Conservation (phyloP, 371 early-diverging fungal genomes). For the Actinomortierella ambigua region DNA sequence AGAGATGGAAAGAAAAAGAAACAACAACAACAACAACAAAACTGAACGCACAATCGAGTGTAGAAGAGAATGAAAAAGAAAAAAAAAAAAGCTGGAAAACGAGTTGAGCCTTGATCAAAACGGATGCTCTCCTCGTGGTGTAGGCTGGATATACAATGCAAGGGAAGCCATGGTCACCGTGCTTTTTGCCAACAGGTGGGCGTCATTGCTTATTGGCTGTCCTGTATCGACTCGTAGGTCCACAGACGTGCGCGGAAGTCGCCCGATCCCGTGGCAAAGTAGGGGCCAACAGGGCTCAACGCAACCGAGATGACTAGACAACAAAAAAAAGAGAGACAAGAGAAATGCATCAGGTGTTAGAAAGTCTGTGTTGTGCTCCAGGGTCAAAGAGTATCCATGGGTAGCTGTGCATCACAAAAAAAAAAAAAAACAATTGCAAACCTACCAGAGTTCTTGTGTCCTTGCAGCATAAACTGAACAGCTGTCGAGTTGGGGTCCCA, state of each 20-base stretch:
- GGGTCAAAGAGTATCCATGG: too few relatives aligned
- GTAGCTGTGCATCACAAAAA: not conserved
- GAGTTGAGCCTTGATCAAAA: too few relatives aligned
- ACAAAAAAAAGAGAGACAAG: slow-evolving; percentile 14
- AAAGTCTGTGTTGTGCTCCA: too few relatives aligned
- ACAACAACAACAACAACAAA: slow-evolving; percentile 4
- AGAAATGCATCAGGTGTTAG: too few relatives aligned
- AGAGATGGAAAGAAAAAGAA: not conserved
- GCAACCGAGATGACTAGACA: slow-evolving; percentile 90
- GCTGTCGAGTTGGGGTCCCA: slow-evolving; percentile 88
- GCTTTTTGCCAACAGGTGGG: too few relatives aligned
- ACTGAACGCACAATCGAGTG: not conserved
- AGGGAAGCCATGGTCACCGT: slow-evolving; percentile 3
- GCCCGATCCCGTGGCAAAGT: slow-evolving; percentile 97
- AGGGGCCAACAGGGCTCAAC: slow-evolving; percentile 76
- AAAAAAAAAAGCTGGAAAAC: too few relatives aligned
- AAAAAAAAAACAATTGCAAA: not conserved
- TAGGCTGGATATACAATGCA: not conserved
- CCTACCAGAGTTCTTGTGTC: slow-evolving; percentile 95
- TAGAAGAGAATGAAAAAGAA: too few relatives aligned
- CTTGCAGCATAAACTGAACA: slow-evolving; percentile 93
- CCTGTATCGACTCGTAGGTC: slow-evolving; percentile 62
- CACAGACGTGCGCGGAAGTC: slow-evolving; percentile 94
- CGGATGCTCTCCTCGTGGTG: too few relatives aligned
- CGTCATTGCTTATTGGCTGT: not conserved